Base-by-base conservation (phyloP, 495 filamentous ascomycete species). In the Penicillium fimorum region DNA sequence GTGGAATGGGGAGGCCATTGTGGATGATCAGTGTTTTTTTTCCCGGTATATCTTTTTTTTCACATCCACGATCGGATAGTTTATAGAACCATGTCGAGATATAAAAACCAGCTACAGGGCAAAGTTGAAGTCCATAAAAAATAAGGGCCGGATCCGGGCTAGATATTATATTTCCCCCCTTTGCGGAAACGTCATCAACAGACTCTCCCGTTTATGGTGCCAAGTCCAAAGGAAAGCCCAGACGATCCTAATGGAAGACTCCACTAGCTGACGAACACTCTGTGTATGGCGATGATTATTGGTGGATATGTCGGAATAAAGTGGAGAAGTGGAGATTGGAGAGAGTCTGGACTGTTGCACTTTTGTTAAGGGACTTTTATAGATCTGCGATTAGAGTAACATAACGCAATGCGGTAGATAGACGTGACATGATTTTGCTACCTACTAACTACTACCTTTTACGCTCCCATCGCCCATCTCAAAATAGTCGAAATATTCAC, bases 1-100 rank as follows among this genome's bases (percentile, higher is more conserved):
- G 17, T 65, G 69, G 56, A 83, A 83, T 0, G 80, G 79, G n/a
- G 76, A 78, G 25, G 66, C 66, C 69, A 76, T 73, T 38, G 11
- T 60, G 18, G 48, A 24, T 27, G 40, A 43, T 17, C 40, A 42
- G 8, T 44, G 1, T 50, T 40, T 38, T 6, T 50, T 27, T 27
- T 27, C 4, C 5, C 5, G 13, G 17, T 40, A 37, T 29, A 25
- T 38, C 13, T 17, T 15, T 9, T 35, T 48, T 13, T n/a, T 15
- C 20, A 2, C 22, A 15, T 27, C 24, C 17, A 45, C 42, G n/a
- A 47, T 47, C 29, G n/a, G 27, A 29, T 18, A 6, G 30, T 25
- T 61, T 61, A 64, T 15, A 60, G 53, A 38, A 64, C 30, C 58
- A 61, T 64, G 37, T 49, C 61, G 61, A 22, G 20, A 12, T 41